These are phyloP conservation scores for Podospora conica DNA, from an alignment of 495 filamentous ascomycete species.

Conservation along the genomic window DNA sequence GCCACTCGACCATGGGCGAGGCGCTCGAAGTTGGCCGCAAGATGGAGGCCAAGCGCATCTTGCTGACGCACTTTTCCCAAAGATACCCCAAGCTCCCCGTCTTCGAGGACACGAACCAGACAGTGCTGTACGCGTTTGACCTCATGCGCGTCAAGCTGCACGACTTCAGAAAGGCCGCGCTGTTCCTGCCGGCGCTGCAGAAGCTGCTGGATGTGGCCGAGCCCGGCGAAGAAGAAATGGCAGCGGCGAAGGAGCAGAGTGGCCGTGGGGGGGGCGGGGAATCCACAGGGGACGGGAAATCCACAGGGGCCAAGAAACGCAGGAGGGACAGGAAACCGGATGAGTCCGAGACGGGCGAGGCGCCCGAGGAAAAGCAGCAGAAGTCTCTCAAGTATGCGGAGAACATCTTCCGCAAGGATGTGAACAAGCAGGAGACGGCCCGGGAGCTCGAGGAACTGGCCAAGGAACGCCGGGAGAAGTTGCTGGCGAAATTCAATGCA, in stretches of 20 bases:
- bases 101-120: constrained; percentile 37
- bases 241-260: neutral
- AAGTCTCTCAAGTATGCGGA: neutral
- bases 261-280: neutral
- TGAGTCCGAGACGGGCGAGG: neutral
- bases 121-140: constrained; percentile 79
- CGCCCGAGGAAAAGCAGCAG: too few species aligned
- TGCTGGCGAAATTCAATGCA: neutral
- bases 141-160: constrained; percentile 77
- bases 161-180: constrained; percentile 71
- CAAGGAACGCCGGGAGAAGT: neutral
- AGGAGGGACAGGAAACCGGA: neutral
- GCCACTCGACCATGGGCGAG: constrained; percentile 79
- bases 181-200: constrained; percentile 65
- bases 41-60: constrained; percentile 69
- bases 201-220: constrained; percentile 50
- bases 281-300: constrained; percentile 6
- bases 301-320: neutral
- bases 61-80: constrained; percentile 93
- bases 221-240: neutral
- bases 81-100: constrained; percentile 82
- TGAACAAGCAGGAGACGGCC: neutral
- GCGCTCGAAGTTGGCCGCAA: constrained; percentile 67
- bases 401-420: neutral
- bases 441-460: neutral